phyloP scores from a whole-genome alignment of 169 alveolate genomes.

The Eimeria sp. region DNA sequence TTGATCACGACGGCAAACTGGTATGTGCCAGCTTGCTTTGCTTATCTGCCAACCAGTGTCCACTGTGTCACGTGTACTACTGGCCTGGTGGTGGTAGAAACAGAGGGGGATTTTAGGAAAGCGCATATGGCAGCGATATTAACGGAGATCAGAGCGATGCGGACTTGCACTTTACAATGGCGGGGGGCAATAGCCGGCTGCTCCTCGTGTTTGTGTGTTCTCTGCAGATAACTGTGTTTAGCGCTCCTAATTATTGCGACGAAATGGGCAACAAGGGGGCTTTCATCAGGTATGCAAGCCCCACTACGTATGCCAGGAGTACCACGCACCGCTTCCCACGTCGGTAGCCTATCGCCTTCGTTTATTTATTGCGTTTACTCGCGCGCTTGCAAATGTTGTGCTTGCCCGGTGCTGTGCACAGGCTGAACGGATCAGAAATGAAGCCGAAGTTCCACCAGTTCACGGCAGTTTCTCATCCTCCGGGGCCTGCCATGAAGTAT shows the following conservation, averaged over 20 bases:
- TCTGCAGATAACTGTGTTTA: constrained; percentile 96
- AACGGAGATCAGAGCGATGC: not conserved
- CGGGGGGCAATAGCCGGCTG: not conserved
- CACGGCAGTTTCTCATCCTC: constrained; percentile 97
- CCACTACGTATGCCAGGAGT: not conserved
- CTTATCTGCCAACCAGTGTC: not conserved
- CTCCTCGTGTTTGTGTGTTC: not conserved
- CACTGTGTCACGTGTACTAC: not conserved
- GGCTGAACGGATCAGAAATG: constrained; percentile 94
- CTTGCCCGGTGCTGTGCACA: not conserved
- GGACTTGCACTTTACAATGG: too few species aligned
- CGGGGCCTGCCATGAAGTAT: constrained; percentile 97
- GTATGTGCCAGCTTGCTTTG: not conserved
- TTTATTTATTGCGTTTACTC: not conserved
- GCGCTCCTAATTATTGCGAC: constrained; percentile 99
- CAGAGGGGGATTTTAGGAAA: not conserved
- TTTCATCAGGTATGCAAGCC: constrained; percentile 74
- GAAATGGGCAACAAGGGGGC: constrained; percentile 99
- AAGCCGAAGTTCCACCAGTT: constrained; percentile 95
- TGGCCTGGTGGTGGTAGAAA: not conserved
- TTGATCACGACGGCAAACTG: constrained; percentile 98
- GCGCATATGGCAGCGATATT: not conserved
- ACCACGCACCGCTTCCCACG: not conserved
- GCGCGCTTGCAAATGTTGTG: not conserved
- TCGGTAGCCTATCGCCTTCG: not conserved